phyloP scores from a whole-genome alignment of 1,284 basidiomycete species.

The Psilocybe mexicana region DNA sequence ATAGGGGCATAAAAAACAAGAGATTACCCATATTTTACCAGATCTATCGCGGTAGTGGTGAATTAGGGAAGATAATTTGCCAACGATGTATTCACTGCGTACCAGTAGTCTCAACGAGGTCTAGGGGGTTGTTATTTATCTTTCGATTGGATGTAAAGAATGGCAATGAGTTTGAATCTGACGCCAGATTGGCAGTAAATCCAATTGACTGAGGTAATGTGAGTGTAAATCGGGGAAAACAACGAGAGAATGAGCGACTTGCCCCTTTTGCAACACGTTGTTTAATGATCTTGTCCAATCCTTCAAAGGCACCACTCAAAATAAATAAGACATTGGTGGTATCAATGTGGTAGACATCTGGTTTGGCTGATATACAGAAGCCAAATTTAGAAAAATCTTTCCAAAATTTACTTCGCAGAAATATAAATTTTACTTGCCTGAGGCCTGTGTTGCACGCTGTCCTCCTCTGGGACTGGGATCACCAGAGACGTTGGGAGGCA shows the following conservation, averaged over 20 bases:
- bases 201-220: conserved; percentile 71
- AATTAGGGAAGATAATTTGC: conserved; percentile 7
- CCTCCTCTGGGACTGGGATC: conserved; percentile 51
- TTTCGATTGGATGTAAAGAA: conserved; percentile 77
- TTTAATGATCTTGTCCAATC: conserved; percentile 82
- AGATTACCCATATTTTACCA: conserved; percentile 80
- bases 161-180: conserved; percentile 47
- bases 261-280: conserved; percentile 83
- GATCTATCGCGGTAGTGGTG: conserved; percentile 47
- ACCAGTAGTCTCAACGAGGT: conserved; percentile 71
- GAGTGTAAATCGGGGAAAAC: background rate
- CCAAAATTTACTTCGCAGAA: background rate
- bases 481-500: conserved; percentile 34
- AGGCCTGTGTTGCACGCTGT: conserved; percentile 36
- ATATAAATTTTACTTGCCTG: conserved; percentile 32
- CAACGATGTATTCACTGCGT: background rate
- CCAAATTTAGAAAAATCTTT: background rate
- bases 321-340: conserved; percentile 92
- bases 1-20: background rate
- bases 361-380: conserved; percentile 46
- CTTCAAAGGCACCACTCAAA: conserved; percentile 92
- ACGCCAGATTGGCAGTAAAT: conserved; percentile 72
- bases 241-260: conserved; percentile 29
- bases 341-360: conserved; percentile 75
- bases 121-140: conserved; percentile 51